phyloP scores from a whole-genome alignment of 2,329 filamentous ascomycete species.

The Verticillium tricorpus region DNA sequence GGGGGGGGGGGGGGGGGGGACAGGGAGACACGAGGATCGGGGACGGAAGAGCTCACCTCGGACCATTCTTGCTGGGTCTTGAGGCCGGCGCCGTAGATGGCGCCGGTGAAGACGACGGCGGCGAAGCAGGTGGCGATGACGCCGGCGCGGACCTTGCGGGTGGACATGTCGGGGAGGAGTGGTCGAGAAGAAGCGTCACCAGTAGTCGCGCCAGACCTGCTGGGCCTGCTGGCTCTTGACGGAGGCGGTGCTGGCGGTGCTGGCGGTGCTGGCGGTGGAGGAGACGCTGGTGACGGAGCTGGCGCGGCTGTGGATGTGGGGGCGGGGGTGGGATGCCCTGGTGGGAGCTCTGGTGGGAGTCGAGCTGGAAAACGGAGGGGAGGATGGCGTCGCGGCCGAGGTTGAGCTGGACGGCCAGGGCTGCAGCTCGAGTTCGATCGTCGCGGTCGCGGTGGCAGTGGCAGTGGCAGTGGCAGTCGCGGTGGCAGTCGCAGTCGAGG shows the following conservation, averaged over 20 bases:
- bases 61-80: conserved; percentile 43
- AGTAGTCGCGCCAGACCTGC: conserved; percentile 21
- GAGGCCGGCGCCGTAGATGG: conserved; percentile 43
- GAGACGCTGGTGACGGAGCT: not conserved
- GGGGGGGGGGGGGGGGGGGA: not conserved
- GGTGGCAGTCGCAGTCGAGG: not conserved
- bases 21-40: too few species aligned
- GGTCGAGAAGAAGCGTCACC: conserved; percentile 13
- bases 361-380: too few species aligned
- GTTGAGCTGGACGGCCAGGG: not conserved
- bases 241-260: conserved; percentile 11
- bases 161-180: conserved; percentile 3
- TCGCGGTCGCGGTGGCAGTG: not conserved
- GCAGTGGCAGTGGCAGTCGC: not conserved
- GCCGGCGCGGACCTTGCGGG: conserved; percentile 16
- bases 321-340: not conserved
- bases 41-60: conserved; percentile 24
- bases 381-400: too few species aligned
- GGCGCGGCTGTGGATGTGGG: conserved; percentile 1
- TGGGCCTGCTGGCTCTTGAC: conserved; percentile 15
- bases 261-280: not conserved
- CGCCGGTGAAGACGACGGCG: conserved; percentile 41
- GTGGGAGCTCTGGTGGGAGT: not conserved
- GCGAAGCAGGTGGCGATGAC: conserved; percentile 37
- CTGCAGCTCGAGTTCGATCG: not conserved